Conservation (phyloP, 805 yeast genomes). For the Kluyveromyces wickerhamii region DNA sequence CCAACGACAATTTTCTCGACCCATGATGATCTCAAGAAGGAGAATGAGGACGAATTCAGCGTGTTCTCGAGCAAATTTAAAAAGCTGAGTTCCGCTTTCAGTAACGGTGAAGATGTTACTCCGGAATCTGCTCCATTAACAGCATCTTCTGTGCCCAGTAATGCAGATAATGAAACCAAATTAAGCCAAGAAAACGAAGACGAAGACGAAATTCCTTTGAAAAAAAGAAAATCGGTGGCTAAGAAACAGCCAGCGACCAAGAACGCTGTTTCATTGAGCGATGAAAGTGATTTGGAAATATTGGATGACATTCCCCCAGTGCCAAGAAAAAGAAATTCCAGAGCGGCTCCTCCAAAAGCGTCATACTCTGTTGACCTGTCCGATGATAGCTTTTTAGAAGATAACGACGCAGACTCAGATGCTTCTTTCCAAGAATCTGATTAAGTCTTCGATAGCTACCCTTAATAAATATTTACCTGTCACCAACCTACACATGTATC, state of each 20-base stretch:
- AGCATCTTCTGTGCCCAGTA: not conserved
- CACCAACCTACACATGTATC: too few species aligned
- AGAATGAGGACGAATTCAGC: slow-evolving; percentile 15
- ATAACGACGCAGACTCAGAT: slow-evolving; percentile 17
- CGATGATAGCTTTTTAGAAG: slow-evolving; percentile 23
- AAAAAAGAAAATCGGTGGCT: not conserved
- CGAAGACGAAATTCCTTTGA: slow-evolving; percentile 1
- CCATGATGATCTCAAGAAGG: slow-evolving; percentile 9
- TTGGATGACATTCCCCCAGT: slow-evolving; percentile 2
- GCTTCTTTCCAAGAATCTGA: slow-evolving; percentile 10
- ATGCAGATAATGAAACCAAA: too few species aligned
- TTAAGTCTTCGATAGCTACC: too few species aligned
- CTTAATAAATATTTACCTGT: too few species aligned
- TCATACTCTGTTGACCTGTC: slow-evolving; percentile 21
- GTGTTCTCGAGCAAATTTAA: slow-evolving; percentile 27
- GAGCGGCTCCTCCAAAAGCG: slow-evolving; percentile 14
- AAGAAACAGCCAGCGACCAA: not conserved
- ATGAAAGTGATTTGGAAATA: slow-evolving; percentile 17
- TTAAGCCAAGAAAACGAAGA: not conserved
- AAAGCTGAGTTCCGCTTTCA: slow-evolving; percentile 25
- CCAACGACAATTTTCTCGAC: slow-evolving; percentile 4
- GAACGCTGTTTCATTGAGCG: slow-evolving; percentile 14
- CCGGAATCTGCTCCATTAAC: not conserved
- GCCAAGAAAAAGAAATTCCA: slow-evolving; percentile 13
- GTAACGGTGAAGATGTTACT: not conserved